Conservation (phyloP, 1,139 yeast species). For the Yamadazyma dendronema region DNA sequence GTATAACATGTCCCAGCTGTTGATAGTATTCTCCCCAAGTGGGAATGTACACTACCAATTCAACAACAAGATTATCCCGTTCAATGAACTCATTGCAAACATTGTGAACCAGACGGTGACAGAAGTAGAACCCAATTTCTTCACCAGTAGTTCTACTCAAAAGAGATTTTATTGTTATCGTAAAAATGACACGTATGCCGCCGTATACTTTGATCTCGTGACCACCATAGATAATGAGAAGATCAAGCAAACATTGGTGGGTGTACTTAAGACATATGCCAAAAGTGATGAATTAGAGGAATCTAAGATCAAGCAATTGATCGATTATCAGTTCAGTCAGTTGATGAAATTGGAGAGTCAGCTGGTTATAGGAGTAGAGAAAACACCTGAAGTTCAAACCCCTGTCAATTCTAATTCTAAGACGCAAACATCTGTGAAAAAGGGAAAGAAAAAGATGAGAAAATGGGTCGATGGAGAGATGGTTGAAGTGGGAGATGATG, state of each 20-base stretch:
- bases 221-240: conserved; percentile 42
- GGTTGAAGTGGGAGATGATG: conserved; percentile 22
- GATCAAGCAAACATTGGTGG: conserved; percentile 32
- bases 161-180: conserved; percentile 37
- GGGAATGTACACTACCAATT: conserved; percentile 39
- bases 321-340: conserved; percentile 40
- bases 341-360: conserved; percentile 30
- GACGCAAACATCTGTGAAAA: background rate
- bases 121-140: conserved; percentile 35
- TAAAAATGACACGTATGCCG: conserved; percentile 31
- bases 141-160: conserved; percentile 31
- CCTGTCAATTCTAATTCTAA: conserved; percentile 8
- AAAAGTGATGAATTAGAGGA: conserved; percentile 27
- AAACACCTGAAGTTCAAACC: conserved; percentile 15
- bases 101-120: conserved; percentile 38
- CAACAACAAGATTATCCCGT: conserved; percentile 38
- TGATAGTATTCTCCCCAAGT: conserved; percentile 37
- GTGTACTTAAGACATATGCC: conserved; percentile 33
- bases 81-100: conserved; percentile 38
- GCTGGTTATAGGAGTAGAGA: conserved; percentile 1
- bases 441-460: conserved; percentile 38
- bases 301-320: conserved; percentile 30
- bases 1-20: conserved; percentile 35
- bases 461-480: conserved; percentile 45
- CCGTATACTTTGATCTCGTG: conserved; percentile 41